Evolutionary conservation across 2,329 filamentous ascomycete species (phyloP), one percentile per base, ranked within the genome.

Genomic region (Neofusicoccum sp.): DNA sequence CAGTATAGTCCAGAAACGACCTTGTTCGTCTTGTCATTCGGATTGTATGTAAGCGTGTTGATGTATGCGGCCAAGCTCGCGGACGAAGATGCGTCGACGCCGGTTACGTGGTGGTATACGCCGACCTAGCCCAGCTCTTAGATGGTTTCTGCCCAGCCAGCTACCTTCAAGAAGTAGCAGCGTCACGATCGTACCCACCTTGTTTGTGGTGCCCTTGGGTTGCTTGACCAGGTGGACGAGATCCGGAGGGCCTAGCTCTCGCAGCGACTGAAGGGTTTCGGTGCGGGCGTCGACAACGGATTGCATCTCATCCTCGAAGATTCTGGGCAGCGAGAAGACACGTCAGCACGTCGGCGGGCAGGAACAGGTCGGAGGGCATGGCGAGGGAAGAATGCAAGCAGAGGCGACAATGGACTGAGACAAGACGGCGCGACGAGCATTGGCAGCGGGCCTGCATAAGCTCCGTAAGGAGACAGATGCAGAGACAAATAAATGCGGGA

Each of bases 41-140:
- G 90, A 65, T 89, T 89, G 78, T 97, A 96, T 47, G 93, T 97
- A 63, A 99, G 83, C 40, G 93, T 98, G 77, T 98, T 99, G 78
- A 99, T 96, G 77, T 99, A 99, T 68, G 95, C 95, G 41, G 95
- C 95, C 62, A 99, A 80, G 78, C 93, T 98, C 62, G 95, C 95
- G 8, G 95, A 98, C 6, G 95, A 98, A 2, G 95, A 99, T 51
- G 95, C 95, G 78, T 99, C 95, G 71, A 97, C 88, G 63, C 95
- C 95, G 40, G 92, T 96, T 68, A 97, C 93, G 86, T 99, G 95
- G 76, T 99, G 95, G 74, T 99, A 99, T 60, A 97, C 88, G 62
- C 95, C 95, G 63, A 87, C 88, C 90, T 97, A 67, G 12, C 41
- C 26, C 41, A 26, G 3, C 12, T 43, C n/a, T 56, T 40, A 56